Base-by-base conservation (phyloP, 257 asterid species). In the Primulina huaijiensis region DNA sequence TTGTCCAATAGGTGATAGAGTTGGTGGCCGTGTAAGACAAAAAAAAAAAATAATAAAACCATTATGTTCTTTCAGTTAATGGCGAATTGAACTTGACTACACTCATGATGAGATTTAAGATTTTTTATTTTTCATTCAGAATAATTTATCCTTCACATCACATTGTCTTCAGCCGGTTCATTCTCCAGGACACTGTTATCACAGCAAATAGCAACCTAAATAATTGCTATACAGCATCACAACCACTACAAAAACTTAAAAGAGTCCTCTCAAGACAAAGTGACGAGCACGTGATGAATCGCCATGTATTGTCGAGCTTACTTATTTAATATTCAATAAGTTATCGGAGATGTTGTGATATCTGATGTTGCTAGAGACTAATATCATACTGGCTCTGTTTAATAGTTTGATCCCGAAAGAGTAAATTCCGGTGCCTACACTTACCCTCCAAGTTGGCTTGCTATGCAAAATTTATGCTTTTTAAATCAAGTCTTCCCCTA, bases 1-100 rank as follows among this genome's bases (percentile, higher is more conserved):
- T 68, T 89, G 71, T 67, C 89, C 96, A 65, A 83, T 43, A 19
- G 88, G 77, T 30, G 81, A 59, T 30, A 84, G 73, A 67, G 79
- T 79, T 11, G 91, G 79, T 55, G 72, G 88, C 96, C 87, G 90
- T 56, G 62, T 46, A 75, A 72, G 38, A 58, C 33, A 67, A 65
- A 61, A 38, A 55, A 55, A 20, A 57, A 10, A 71, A 43, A 30
- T 20, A 65, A 2, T 65, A 61, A 59, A 66, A 35, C 50, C 40
- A 67, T 70, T 56, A 76, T 60, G 27, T 12, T 71, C 56, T 72
- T 67, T 74, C 20, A 64, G 10, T 53, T 43, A 53, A 27, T 34
- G 58, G 66, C 58, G 6, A 7, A 56, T 16, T 20, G 9, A 34
- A 70, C 20, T 46, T 46, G 19, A 16, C 56, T 16, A 5, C 8